Conservation (phyloP, 1,284 basidiomycete genomes). For the Vanrija humicola region DNA sequence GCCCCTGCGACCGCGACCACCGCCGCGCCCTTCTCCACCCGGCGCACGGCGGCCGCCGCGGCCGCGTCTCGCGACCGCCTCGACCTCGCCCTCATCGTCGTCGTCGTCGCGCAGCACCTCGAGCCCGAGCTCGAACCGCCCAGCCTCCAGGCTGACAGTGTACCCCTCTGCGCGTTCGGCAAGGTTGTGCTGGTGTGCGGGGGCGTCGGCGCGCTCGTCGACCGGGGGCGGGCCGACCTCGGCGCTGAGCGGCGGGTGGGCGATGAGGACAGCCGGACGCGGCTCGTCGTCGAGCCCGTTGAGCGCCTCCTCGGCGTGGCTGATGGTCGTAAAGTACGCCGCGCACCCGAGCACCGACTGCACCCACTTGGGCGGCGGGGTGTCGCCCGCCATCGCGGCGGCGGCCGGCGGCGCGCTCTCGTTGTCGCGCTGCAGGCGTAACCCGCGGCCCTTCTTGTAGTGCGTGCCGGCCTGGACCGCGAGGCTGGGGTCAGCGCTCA, state of each 20-base stretch:
- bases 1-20: conserved; percentile 5
- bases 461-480: conserved; percentile 27
- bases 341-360: conserved; percentile 34
- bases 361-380: conserved; percentile 35
- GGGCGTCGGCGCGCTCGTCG: conserved; percentile 13
- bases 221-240: conserved; percentile 28
- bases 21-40: conserved; percentile 8
- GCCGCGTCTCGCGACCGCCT: conserved; percentile 2
- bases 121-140: conserved; percentile 37
- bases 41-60: conserved; percentile 3
- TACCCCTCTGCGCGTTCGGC: conserved; percentile 41
- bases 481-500: conserved; percentile 28
- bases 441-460: conserved; percentile 34
- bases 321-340: conserved; percentile 29
- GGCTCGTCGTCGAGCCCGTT: conserved; percentile 15
- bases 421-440: conserved; percentile 33
- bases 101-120: conserved; percentile 44
- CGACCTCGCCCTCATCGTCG: conserved; percentile 23
- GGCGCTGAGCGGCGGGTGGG: conserved; percentile 38
- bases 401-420: conserved; percentile 15
- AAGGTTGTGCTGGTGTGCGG: conserved; percentile 12
- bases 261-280: conserved; percentile 30
- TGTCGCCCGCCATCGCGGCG: conserved; percentile 8
- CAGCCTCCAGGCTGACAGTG: conserved; percentile 38
- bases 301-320: conserved; percentile 12